Evolutionary conservation across 306 rosid species (phyloP).

Genomic region (Fagus crenata): DNA sequence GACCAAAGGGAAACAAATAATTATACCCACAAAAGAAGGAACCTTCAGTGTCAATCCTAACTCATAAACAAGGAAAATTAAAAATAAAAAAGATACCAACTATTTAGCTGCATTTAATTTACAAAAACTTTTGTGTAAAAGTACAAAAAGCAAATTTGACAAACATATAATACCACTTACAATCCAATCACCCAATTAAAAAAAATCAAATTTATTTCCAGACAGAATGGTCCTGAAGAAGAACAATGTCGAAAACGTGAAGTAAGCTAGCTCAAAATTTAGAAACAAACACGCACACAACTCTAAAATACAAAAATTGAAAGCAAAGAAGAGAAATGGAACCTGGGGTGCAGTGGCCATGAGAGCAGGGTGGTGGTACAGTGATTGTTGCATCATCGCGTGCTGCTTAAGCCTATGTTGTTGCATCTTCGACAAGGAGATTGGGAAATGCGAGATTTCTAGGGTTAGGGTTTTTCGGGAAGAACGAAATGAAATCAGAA

Average conservation of each 20-base stretch:
- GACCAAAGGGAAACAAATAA: not conserved
- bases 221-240: no score
- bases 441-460: conserved; percentile 26
- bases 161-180: not conserved
- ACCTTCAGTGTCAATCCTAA: not conserved
- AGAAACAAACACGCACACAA: no score
- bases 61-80: not conserved
- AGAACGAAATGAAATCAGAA: not conserved
- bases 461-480: conserved; percentile 48
- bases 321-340: conserved; percentile 11
- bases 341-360: conserved; percentile 87
- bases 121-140: no score
- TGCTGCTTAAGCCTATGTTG: conserved; percentile 75
- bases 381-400: conserved; percentile 81
- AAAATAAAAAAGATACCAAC: no score
- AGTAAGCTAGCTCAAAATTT: no score
- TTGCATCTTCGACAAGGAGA: conserved; percentile 49
- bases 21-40: not conserved
- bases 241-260: no score
- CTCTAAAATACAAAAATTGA: not conserved
- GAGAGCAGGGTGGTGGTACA: conserved; percentile 75
- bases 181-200: no score
- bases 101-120: no score
- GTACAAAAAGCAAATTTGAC: not conserved
- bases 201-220: no score